Base-by-base conservation (phyloP, 805 yeast species). In the Citeromyces nyonsensis region DNA sequence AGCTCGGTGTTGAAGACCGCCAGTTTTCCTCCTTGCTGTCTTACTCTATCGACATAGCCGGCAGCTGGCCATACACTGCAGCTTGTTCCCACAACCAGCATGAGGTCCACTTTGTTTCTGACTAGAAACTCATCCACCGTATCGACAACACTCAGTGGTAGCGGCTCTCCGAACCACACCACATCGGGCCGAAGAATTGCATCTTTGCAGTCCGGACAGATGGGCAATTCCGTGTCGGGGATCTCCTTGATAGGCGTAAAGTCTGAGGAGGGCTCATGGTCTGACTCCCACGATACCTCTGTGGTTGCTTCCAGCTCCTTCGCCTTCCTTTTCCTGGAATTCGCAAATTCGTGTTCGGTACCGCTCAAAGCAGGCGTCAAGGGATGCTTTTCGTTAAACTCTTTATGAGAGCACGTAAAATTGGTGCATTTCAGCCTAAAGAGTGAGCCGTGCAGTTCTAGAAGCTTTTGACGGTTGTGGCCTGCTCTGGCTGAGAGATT, bases 111-210 rank as follows among this genome's bases (percentile, higher is more conserved):
- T 4, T 52, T 51, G 15, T 58, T 57, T 8, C 57, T 44, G 40
- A 69, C 64, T 5, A 83, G 61, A 42, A 80, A 84, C 29, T 67
- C 70, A 52, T 84, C 95, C 4, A 82, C 83, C 28, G 55, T 55
- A 38, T 73, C 75, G 36, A 85, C 66, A 9, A 63, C 65, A 31
- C 54, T 54, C 34, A 81, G 50, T 0, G 94, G 83, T 29, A 85
- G 55, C 10, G 84, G 65, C 51, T 85, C 96, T n/a, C 95, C 95
- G 53, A 79, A 83, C 95, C 95, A 85, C 5, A 84, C 86, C 3
- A 85, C 93, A 0, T 91, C 94, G 0, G 96, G 96, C 14, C 95
- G 59, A 36, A 85, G 53, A 9, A 79, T 47, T 0, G 75, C 77
- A 4, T 60, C 63, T n/a, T 57, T 47, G 47, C 96, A 85, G 8